phyloP scores from a whole-genome alignment of 2,329 filamentous ascomycete genomes.

The Pezizomycotina sp. region DNA sequence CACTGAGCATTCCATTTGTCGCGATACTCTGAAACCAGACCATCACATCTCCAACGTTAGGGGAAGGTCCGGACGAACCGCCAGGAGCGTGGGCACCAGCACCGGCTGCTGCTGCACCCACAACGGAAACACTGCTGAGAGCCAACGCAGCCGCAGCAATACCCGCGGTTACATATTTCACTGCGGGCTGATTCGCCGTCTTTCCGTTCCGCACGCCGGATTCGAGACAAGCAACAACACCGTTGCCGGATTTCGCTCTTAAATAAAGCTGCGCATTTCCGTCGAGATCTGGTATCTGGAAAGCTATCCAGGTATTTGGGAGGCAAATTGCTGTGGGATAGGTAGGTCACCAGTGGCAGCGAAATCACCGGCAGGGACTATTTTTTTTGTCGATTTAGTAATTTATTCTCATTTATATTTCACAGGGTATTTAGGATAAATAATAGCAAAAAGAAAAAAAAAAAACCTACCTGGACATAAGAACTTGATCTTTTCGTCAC shows the following conservation, averaged over 20 bases:
- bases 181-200: slow-evolving; percentile 54
- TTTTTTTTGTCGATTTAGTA: slow-evolving; percentile 23
- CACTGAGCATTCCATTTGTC: slow-evolving; percentile 90
- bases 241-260: slow-evolving; percentile 39
- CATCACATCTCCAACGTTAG: slow-evolving; percentile 70
- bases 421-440: neutral
- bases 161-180: slow-evolving; percentile 69
- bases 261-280: slow-evolving; percentile 68
- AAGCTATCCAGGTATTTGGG: slow-evolving; percentile 75
- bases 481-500: slow-evolving; percentile 47
- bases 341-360: slow-evolving; percentile 52
- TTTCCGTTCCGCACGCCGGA: slow-evolving; percentile 77
- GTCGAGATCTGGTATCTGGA: slow-evolving; percentile 76
- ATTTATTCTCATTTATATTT: neutral
- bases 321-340: slow-evolving; percentile 55
- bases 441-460: neutral
- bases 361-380: slow-evolving; percentile 60
- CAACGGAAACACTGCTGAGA: slow-evolving; percentile 54
- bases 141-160: slow-evolving; percentile 70
- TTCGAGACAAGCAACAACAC: slow-evolving; percentile 63
- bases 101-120: slow-evolving; percentile 42
- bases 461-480: slow-evolving; percentile 59
- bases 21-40: slow-evolving; percentile 88
- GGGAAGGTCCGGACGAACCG: slow-evolving; percentile 52
- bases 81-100: slow-evolving; percentile 36